phyloP scores from a whole-genome alignment of 768 basidiomycete species.

The Gelatoporia subvermispora region DNA sequence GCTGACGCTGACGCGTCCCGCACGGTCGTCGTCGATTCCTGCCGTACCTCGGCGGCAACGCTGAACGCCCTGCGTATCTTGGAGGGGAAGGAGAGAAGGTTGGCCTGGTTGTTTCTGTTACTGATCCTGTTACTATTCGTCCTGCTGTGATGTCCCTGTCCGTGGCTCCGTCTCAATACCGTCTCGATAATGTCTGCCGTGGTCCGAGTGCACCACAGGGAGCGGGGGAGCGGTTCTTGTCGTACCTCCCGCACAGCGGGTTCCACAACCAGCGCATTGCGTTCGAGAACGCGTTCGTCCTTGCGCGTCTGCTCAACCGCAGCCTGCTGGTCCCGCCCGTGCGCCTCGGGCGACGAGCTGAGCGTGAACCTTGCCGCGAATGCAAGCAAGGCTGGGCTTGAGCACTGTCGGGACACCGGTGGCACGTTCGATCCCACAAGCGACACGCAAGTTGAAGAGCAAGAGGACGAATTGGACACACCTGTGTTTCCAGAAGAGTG shows the following conservation, averaged over 20 bases:
- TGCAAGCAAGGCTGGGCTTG: slow-evolving; percentile 46
- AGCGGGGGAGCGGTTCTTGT: slow-evolving; percentile 44
- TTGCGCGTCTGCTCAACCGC: slow-evolving; percentile 64
- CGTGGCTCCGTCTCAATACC: no score
- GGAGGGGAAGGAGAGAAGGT: not conserved
- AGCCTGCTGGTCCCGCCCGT: slow-evolving; percentile 78
- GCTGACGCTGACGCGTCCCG: not conserved
- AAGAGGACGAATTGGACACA: no score
- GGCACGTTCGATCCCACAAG: slow-evolving; percentile 5
- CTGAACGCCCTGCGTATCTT: no score
- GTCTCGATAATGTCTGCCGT: no score
- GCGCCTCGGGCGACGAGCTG: slow-evolving; percentile 45
- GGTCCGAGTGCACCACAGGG: not conserved
- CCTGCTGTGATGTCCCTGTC: no score
- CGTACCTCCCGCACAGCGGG: slow-evolving; percentile 80
- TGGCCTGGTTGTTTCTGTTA: not conserved
- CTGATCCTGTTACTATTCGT: no score
- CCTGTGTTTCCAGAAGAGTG: slow-evolving; percentile 63
- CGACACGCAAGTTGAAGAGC: no score
- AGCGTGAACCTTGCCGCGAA: slow-evolving; percentile 13
- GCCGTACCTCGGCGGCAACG: no score
- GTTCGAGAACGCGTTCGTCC: slow-evolving; percentile 78
- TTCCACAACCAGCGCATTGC: slow-evolving; percentile 87
- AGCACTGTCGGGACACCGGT: slow-evolving; percentile 44
- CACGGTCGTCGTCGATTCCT: not conserved